Evolutionary conservation across 2,329 filamentous ascomycete species (phyloP), one percentile per base, ranked within the genome.

Genomic region (Corniculantispora saksenae): DNA sequence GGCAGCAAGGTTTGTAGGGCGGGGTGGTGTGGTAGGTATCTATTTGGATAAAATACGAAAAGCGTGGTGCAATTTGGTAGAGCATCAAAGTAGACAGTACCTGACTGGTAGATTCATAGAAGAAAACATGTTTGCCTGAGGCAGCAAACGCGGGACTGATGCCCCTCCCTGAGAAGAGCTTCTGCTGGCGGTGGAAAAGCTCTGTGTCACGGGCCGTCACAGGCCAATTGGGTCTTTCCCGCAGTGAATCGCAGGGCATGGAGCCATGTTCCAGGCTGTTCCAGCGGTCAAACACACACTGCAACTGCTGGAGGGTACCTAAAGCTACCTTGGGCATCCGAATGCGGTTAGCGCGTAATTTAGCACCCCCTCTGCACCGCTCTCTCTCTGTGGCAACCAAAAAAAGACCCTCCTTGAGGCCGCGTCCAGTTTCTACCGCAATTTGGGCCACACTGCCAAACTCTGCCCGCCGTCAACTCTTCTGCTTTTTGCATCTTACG

Each of bases 361-460:
- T 29, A 40, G 61, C 17, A 17, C n/a, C 53, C 17, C 38, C 53
- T 57, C 43, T 57, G 61, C 51, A 48, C 60, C 40, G 53, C 63
- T 60, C 45, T 61, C 63, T 55, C 63, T 54, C 56, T 65, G 53
- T 64, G 63, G 63, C 63, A 65, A 65, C 63, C 45, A 47, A 57
- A 38, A 45, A 57, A 43, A 60, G 63, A 65, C 63, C 63, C 63
- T 60, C 56, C 27, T 65, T 47, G 57, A 27, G 43, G 50, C 53
- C 8, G 35, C 58, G 32, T 43, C 35, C 51, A 45, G 21, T 66
- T 50, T 66, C 59, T 66, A 61, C 59, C 53, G 59, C 59, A 66
- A 54, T 59, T 63, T 58, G 45, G 23, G 59, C 35, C 40, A 27
- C 38, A 27, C 63, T 53, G 53, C 59, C 59, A 66, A 61, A 66